phyloP scores from a whole-genome alignment of 2,329 filamentous ascomycete genomes.

The Cyanodermella asteris region DNA sequence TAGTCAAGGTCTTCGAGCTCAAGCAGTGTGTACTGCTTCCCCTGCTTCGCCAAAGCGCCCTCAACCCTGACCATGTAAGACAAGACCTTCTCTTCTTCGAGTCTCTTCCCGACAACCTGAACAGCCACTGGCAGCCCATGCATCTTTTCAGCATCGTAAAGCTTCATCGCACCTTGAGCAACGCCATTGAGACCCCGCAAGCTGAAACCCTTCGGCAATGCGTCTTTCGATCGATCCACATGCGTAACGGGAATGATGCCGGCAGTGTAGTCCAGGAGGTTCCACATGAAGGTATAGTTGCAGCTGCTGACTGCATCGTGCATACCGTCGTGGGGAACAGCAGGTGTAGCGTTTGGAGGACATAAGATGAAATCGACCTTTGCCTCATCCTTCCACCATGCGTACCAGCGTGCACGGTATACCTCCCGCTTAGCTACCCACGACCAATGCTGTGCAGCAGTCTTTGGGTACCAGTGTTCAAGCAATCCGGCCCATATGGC shows the following conservation, averaged over 20 bases:
- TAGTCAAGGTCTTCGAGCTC: no score
- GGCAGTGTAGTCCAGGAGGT: slow-evolving; percentile 67
- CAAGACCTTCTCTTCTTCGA: slow-evolving; percentile 77
- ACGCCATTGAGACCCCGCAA: slow-evolving; percentile 52
- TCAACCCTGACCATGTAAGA: slow-evolving; percentile 62
- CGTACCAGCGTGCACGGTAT: slow-evolving; percentile 58
- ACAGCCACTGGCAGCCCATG: slow-evolving; percentile 70
- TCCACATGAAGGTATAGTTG: slow-evolving; percentile 87
- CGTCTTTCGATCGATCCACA: slow-evolving; percentile 49
- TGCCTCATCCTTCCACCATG: slow-evolving; percentile 57
- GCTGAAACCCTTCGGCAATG: slow-evolving; percentile 38
- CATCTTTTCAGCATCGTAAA: slow-evolving; percentile 68
- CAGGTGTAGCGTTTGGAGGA: slow-evolving; percentile 76
- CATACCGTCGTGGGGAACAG: slow-evolving; percentile 73
- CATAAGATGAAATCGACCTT: slow-evolving; percentile 59
- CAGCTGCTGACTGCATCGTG: slow-evolving; percentile 65
- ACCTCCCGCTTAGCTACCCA: slow-evolving; percentile 55
- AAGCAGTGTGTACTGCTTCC: slow-evolving; percentile 27
- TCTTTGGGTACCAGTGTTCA: slow-evolving; percentile 50
- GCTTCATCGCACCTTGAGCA: slow-evolving; percentile 60
- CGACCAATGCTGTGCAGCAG: slow-evolving; percentile 60
- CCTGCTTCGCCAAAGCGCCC: slow-evolving; percentile 39
- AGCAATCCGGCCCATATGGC: slow-evolving; percentile 58
- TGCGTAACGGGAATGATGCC: slow-evolving; percentile 72
- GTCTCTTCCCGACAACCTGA: slow-evolving; percentile 55